These are phyloP conservation scores for Penicillium riverlandense DNA, from an alignment of 495 filamentous ascomycete genomes.

Conservation along the genomic window DNA sequence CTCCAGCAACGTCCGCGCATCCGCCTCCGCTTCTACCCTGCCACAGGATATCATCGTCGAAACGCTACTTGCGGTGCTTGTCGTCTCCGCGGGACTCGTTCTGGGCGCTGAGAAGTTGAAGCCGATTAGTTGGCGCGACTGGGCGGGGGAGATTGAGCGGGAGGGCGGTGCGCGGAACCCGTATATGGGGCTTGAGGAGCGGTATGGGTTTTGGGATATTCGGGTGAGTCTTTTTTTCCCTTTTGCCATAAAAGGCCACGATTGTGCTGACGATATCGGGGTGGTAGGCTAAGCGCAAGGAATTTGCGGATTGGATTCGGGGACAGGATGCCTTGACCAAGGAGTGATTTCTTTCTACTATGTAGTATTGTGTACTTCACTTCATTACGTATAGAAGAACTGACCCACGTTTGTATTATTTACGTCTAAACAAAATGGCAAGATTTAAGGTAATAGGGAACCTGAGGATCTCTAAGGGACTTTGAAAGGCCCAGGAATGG, in stretches of 20 bases:
- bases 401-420: too few species aligned
- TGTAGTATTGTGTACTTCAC: too few species aligned
- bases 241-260: slow-evolving; percentile 1
- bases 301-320: slow-evolving; percentile 70
- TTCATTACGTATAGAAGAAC: too few species aligned
- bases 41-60: slow-evolving; percentile 68
- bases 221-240: slow-evolving; percentile 45
- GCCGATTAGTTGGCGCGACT: slow-evolving; percentile 74
- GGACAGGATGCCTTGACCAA: slow-evolving; percentile 23
- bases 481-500: too few species aligned
- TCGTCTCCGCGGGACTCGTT: slow-evolving; percentile 66
- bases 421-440: too few species aligned
- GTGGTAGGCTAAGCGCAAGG: slow-evolving; percentile 57
- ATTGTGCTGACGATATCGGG: too few species aligned
- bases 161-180: slow-evolving; percentile 49
- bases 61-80: slow-evolving; percentile 52
- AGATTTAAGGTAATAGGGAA: too few species aligned
- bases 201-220: slow-evolving; percentile 61
- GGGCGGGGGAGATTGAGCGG: slow-evolving; percentile 75
- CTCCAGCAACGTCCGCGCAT: slow-evolving; percentile 47
- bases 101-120: slow-evolving; percentile 60
- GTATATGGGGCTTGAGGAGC: slow-evolving; percentile 48
- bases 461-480: too few species aligned
- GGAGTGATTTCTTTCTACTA: slow-evolving; percentile 7
- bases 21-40: slow-evolving; percentile 48